Percentiles rank a stretch among this genome's conserved stretches.
These are phyloP conservation scores for Chenopodium suecicum DNA, from an alignment of 148 eudicot species.

Conservation along the genomic window DNA sequence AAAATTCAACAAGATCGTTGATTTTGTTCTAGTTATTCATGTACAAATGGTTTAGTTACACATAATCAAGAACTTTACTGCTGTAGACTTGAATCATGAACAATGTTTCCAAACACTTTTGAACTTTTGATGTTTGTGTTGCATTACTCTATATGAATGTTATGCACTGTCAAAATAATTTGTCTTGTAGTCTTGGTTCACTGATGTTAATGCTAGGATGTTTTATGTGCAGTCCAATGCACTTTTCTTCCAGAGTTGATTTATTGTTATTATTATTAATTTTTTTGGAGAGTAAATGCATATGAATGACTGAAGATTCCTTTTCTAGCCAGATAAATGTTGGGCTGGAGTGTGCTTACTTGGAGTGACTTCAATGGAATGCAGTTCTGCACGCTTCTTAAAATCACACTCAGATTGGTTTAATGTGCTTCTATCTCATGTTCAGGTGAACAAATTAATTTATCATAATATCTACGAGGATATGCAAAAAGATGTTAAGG, in stretches of 20 bases:
- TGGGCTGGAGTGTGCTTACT: constrained; percentile 94
- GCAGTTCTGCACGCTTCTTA: constrained; percentile 70
- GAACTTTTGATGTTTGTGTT: not conserved
- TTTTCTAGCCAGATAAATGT: constrained; percentile 89
- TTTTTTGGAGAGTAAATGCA: not conserved
- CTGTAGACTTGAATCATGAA: not conserved
- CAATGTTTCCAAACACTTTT: not conserved
- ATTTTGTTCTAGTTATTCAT: too few species aligned
- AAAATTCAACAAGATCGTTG: not conserved
- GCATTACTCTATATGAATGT: not conserved
- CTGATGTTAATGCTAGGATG: not conserved
- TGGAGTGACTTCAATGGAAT: constrained; percentile 72
- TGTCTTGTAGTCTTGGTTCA: not conserved
- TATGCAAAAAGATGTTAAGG: not conserved
- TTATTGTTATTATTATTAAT: not conserved
- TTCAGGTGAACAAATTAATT: constrained; percentile 53
- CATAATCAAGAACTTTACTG: not conserved
- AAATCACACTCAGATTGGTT: constrained; percentile 70
- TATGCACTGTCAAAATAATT: not conserved
- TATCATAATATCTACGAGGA: not conserved
- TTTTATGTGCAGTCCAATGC: not conserved
- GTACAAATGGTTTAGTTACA: not conserved
- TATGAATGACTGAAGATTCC: constrained; percentile 16
- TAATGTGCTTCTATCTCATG: constrained; percentile 47
- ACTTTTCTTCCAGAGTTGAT: not conserved